A percentile compares a stretch with the other conserved stretches of the same genome.
Evolutionary conservation across 352 stramenopile species (phyloP).

Genomic region (Phytophthora aleatoria): DNA sequence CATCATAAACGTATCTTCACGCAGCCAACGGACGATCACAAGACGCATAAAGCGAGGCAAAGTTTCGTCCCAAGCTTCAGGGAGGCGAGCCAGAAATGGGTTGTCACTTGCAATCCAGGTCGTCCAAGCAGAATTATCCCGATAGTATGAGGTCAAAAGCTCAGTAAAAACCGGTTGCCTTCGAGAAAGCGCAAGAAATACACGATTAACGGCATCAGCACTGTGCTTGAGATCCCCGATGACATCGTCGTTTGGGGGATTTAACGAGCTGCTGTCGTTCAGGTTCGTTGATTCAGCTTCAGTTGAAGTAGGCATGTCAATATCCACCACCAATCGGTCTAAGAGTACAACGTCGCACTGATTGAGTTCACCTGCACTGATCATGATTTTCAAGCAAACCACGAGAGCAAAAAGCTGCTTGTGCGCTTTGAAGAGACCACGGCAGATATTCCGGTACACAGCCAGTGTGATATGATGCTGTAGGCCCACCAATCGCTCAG

Average conservation of each 20-base stretch:
- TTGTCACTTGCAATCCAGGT: constrained; percentile 45
- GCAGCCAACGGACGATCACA: constrained; percentile 63
- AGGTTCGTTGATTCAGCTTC: neutral
- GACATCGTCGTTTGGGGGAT: constrained; percentile 13
- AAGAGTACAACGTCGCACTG: constrained; percentile 44
- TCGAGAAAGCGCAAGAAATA: constrained; percentile 37
- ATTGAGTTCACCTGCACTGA: constrained; percentile 45
- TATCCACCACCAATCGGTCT: constrained; percentile 18
- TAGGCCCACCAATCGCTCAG: constrained; percentile 47
- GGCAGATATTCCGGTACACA: constrained; percentile 77
- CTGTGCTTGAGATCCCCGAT: constrained; percentile 10
- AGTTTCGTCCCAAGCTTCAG: constrained; percentile 34
- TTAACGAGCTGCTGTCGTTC: neutral
- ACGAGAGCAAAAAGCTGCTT: constrained; percentile 71
- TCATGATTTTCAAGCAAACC: constrained; percentile 60
- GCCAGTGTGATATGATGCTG: constrained; percentile 50
- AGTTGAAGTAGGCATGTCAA: neutral
- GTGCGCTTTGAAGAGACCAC: constrained; percentile 69
- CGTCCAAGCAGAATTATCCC: constrained; percentile 45
- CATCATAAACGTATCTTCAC: constrained; percentile 50
- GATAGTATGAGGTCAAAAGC: constrained; percentile 51
- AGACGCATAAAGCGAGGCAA: constrained; percentile 56
- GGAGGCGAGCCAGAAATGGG: constrained; percentile 44
- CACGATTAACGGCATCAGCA: constrained; percentile 10
- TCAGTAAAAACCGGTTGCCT: constrained; percentile 27